Evolutionary conservation across 2,329 filamentous ascomycete species (phyloP), one percentile per base, ranked within the genome.

Genomic region (Apiospora marii): DNA sequence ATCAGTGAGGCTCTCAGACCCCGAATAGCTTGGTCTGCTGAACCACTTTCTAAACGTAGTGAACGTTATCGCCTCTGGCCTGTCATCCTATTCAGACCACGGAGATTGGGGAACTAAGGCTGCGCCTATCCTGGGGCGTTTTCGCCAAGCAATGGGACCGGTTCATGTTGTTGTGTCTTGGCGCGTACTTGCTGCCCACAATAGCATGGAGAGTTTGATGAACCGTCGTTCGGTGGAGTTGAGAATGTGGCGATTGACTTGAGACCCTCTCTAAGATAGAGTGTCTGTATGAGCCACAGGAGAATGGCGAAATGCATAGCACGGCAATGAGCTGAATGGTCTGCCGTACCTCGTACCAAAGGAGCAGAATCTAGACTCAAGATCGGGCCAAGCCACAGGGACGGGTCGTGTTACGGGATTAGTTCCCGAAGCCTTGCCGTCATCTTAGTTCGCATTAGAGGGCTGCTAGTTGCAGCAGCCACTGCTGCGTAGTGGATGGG

Each of bases 91-190:
- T 41, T 0, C 3, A 64, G 10, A 64, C 13, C 19, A 41, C 58
- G 34, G 58, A 64, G 22, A 64, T 64, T 24, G 41, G 10, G 58
- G 1, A 64, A 64, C 58, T 64, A 64, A 64, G 58, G n/a, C n/a
- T n/a, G 22, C 34, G n/a, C 41, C 30, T 64, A 5, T 24, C 3
- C 34, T 64, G 34, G 19, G 10, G 10, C 19, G 27, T 16, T 22
- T n/a, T 34, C 14, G 30, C 53, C 19, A 27, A 34, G 46, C n/a
- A 49, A 12, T 22, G 16, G 4, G 1, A 8, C 53, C 53, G 22
- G 16, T 61, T 61, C 53, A 22, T 37, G 14, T 37, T 22, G 30
- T 37, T 37, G 30, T 61, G 30, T 34, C 53, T 37, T 61, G 49
- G 49, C 49, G 24, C 27, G 24, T 14, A 24, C 49, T 24, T 24